A percentile compares a stretch with the other conserved stretches of the same genome.
Conservation (phyloP, 2,329 filamentous ascomycete genomes). For the Orbilia quercus region DNA sequence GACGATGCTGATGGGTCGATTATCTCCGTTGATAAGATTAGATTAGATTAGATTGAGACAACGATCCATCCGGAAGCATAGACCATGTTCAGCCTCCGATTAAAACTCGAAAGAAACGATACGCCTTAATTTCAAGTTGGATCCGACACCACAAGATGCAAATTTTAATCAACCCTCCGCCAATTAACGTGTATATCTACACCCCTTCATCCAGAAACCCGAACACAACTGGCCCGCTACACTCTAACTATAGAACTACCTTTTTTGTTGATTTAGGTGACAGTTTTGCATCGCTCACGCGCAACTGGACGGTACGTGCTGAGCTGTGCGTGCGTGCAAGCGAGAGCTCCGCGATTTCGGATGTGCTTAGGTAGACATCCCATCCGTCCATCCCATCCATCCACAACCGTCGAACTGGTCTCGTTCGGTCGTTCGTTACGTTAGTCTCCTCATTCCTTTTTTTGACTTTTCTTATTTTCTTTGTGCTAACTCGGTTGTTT, state of each 20-base stretch:
- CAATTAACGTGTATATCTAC: neutral
- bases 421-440: neutral
- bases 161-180: neutral
- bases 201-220: too few species aligned
- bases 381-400: too few species aligned
- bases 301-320: conserved; percentile 4
- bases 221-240: too few species aligned
- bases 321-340: conserved; percentile 22
- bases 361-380: too few species aligned
- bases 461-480: neutral
- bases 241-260: too few species aligned
- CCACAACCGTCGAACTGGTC: too few species aligned
- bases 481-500: conserved; percentile 10
- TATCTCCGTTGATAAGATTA: conserved; percentile 46
- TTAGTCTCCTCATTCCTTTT: conserved; percentile 1
- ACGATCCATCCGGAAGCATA: neutral
- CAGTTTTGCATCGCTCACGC: too few species aligned
- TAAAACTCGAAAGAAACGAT: too few species aligned
- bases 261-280: too few species aligned
- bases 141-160: too few species aligned
- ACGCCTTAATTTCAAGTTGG: too few species aligned
- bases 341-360: conserved; percentile 55
- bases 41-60: conserved; percentile 43
- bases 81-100: conserved; percentile 3
- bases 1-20: conserved; percentile 11